Evolutionary conservation across 805 yeast species (phyloP).

Genomic region (Yamadazyma phyllophila): DNA sequence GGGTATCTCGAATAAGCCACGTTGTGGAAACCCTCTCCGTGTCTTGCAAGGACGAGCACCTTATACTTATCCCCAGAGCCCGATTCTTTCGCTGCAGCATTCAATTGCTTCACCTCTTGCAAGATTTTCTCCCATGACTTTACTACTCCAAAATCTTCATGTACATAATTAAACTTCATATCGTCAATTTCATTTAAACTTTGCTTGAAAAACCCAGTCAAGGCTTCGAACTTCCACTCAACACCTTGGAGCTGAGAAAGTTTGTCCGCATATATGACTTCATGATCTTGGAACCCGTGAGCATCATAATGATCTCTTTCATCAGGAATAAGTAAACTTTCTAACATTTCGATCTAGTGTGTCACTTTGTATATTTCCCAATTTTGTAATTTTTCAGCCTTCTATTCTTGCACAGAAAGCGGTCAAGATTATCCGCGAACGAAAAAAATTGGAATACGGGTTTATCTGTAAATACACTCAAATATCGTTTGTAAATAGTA

Average conservation of each 20-base stretch:
- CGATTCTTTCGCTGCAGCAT: slow-evolving; percentile 13
- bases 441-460: slow-evolving; percentile 3
- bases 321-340: slow-evolving; percentile 20
- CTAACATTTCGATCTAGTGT: too few species aligned
- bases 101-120: slow-evolving; percentile 29
- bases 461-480: neutral
- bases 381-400: neutral
- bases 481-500: neutral
- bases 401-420: neutral
- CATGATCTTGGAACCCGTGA: slow-evolving; percentile 22
- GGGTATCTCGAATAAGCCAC: slow-evolving; percentile 54
- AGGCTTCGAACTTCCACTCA: slow-evolving; percentile 46
- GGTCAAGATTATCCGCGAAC: slow-evolving; percentile 3
- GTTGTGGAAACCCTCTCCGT: slow-evolving; percentile 72
- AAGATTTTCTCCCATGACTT: slow-evolving; percentile 40
- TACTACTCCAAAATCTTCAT: slow-evolving; percentile 45
- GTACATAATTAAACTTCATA: slow-evolving; percentile 39
- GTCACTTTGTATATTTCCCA: neutral
- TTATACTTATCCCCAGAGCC: slow-evolving; percentile 32
- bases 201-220: slow-evolving; percentile 50
- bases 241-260: slow-evolving; percentile 9
- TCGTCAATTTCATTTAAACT: slow-evolving; percentile 45
- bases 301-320: slow-evolving; percentile 32
- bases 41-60: slow-evolving; percentile 56
- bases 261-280: slow-evolving; percentile 14